Evolutionary conservation across 192 early-diverging fungal genomes (phyloP).

Genomic region (Neocallimastix lanati): DNA sequence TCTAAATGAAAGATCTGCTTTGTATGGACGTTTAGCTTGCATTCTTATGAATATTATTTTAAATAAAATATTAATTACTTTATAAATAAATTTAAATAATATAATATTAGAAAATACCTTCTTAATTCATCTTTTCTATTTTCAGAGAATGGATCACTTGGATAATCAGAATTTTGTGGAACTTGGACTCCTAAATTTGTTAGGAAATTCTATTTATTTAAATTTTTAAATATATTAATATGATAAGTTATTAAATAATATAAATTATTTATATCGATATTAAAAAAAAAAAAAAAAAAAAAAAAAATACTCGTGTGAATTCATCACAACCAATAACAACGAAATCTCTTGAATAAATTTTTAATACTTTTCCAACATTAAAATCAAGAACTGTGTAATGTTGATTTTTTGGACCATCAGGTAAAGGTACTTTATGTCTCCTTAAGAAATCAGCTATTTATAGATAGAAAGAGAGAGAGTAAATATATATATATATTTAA

Average conservation of each 20-base stretch:
- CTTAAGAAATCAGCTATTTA: not conserved
- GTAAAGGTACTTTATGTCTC: constrained; percentile 1
- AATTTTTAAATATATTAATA: too few relatives aligned
- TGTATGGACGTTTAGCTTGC: not conserved
- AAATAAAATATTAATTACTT: too few relatives aligned
- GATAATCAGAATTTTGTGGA: not conserved
- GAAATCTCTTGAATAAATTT: constrained; percentile 1
- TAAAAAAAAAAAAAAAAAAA: too few relatives aligned
- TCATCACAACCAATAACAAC: constrained; percentile 3
- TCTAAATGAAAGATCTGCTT: not conserved
- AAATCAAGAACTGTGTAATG: constrained; percentile 1
- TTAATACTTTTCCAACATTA: constrained; percentile 3
- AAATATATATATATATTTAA: too few relatives aligned
- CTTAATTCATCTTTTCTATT: not conserved
- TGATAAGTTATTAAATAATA: too few relatives aligned
- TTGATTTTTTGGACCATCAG: not conserved
- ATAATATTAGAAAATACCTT: too few relatives aligned
- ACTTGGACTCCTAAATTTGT: not conserved
- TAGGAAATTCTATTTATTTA: constrained; percentile 1
- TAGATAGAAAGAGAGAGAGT: too few relatives aligned
- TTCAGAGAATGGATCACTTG: not conserved
- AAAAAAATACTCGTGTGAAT: constrained; percentile 2
- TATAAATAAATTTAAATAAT: too few relatives aligned
- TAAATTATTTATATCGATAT: too few relatives aligned
- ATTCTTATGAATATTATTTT: too few relatives aligned